Conservation (phyloP, 2,329 filamentous ascomycete genomes). For the Xylaria sp. region DNA sequence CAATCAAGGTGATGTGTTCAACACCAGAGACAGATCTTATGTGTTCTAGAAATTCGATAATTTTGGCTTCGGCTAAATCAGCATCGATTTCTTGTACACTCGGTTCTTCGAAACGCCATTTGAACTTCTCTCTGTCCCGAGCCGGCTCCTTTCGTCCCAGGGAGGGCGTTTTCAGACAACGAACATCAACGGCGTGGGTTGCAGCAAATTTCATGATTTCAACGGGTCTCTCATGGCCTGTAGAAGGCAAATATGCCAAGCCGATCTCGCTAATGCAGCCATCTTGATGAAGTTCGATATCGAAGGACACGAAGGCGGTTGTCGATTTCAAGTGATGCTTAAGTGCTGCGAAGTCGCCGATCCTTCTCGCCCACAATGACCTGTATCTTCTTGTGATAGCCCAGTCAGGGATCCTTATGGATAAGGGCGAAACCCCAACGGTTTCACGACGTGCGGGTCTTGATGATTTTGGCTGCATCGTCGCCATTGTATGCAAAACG, state of each 20-base stretch:
- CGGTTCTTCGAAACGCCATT: slow-evolving; percentile 18
- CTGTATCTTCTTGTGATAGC: slow-evolving; percentile 25
- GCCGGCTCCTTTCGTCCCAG: not conserved
- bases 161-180: slow-evolving; percentile 12
- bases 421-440: not conserved
- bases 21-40: not conserved
- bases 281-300: slow-evolving; percentile 9
- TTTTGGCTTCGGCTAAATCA: slow-evolving; percentile 18
- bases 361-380: slow-evolving; percentile 23
- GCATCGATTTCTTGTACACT: not conserved
- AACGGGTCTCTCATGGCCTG: slow-evolving; percentile 14
- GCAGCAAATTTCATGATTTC: slow-evolving; percentile 21
- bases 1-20: slow-evolving; percentile 13
- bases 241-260: slow-evolving; percentile 24
- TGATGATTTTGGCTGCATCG: not conserved
- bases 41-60: slow-evolving; percentile 8
- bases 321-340: slow-evolving; percentile 14
- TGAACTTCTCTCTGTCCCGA: slow-evolving; percentile 17
- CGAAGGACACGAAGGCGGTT: slow-evolving; percentile 23
- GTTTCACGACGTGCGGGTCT: not conserved
- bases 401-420: slow-evolving; percentile 19
- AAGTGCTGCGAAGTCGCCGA: slow-evolving; percentile 26
- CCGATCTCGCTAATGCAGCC: slow-evolving; percentile 26
- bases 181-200: slow-evolving; percentile 4
- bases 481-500: not conserved